Evolutionary conservation across 371 early-diverging fungal genomes (phyloP).

Genomic region (Mucor mucedo): DNA sequence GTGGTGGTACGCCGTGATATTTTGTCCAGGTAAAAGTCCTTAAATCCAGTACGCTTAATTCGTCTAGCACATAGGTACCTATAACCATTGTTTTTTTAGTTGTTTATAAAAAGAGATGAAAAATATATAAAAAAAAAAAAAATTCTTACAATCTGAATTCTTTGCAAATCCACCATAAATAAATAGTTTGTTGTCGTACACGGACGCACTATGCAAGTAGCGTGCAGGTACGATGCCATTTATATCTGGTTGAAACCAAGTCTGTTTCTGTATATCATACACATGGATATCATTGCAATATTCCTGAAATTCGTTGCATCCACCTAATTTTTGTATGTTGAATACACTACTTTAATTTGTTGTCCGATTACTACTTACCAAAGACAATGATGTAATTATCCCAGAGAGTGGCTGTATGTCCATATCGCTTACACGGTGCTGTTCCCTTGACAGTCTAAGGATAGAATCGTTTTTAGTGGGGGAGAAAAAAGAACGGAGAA

Average conservation of each 20-base stretch:
- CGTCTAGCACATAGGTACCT: slow-evolving; percentile 51
- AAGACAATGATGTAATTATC: slow-evolving; percentile 59
- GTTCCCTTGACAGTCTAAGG: slow-evolving; percentile 50
- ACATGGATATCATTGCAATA: slow-evolving; percentile 70
- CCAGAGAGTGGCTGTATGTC: slow-evolving; percentile 63
- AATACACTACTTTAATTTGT: background rate
- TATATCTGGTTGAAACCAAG: slow-evolving; percentile 64
- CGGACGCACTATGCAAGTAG: slow-evolving; percentile 64
- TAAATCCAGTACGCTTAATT: slow-evolving; percentile 61
- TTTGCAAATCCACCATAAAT: slow-evolving; percentile 70
- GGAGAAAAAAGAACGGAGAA: too few species aligned
- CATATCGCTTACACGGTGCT: slow-evolving; percentile 61
- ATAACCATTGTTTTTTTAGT: background rate
- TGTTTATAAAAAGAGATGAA: background rate
- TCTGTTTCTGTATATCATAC: slow-evolving; percentile 58
- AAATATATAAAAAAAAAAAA: background rate
- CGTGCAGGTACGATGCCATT: slow-evolving; percentile 57
- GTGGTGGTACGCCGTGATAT: slow-evolving; percentile 57
- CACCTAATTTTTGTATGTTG: slow-evolving; percentile 32
- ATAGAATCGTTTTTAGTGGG: background rate
- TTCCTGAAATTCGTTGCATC: slow-evolving; percentile 59
- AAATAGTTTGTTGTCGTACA: slow-evolving; percentile 64
- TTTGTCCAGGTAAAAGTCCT: slow-evolving; percentile 63
- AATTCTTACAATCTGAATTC: slow-evolving; percentile 58
- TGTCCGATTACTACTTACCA: slow-evolving; percentile 25